These are phyloP conservation scores for Penicillium cataractarum DNA, from an alignment of 495 filamentous ascomycete genomes.

Conservation along the genomic window DNA sequence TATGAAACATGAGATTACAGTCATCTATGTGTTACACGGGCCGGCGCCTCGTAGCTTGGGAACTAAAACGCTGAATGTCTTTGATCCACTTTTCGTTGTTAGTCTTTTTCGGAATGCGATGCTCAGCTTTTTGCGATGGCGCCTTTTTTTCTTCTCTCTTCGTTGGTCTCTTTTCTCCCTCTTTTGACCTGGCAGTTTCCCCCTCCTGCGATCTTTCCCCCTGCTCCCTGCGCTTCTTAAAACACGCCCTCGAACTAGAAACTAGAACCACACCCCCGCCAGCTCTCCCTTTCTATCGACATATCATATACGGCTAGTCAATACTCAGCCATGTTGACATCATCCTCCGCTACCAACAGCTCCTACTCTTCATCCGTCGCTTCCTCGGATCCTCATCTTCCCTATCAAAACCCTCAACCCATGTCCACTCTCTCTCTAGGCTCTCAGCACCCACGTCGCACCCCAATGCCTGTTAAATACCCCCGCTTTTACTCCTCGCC, in stretches of 20 bases:
- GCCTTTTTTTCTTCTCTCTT: conserved; percentile 17
- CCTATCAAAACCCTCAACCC: conserved; percentile 34
- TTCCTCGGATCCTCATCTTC: conserved; percentile 36
- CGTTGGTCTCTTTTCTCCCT: conserved; percentile 15
- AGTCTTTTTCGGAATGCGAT: conserved; percentile 28
- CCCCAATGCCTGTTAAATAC: conserved; percentile 31
- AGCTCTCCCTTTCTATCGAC: conserved; percentile 23
- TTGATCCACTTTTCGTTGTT: conserved; percentile 35
- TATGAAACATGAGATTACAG: conserved; percentile 31
- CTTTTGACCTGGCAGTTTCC: conserved; percentile 14
- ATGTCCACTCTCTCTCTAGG: conserved; percentile 33
- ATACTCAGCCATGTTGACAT: conserved; percentile 29
- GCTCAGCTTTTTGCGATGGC: conserved; percentile 14
- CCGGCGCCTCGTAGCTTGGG: conserved; percentile 24
- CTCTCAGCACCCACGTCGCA: conserved; percentile 28
- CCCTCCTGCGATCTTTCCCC: conserved; percentile 11
- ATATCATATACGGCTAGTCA: too few species aligned
- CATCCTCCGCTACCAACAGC: conserved; percentile 31
- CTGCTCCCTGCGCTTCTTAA: conserved; percentile 19
- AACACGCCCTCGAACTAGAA: not conserved
- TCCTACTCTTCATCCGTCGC: conserved; percentile 35
- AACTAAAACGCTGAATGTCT: conserved; percentile 30
- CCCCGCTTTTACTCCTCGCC: conserved; percentile 49
- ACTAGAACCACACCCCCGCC: conserved; percentile 14
- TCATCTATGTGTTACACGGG: conserved; percentile 38